Base-by-base conservation (phyloP, 805 yeast genomes). In the Candida hungchunana region DNA sequence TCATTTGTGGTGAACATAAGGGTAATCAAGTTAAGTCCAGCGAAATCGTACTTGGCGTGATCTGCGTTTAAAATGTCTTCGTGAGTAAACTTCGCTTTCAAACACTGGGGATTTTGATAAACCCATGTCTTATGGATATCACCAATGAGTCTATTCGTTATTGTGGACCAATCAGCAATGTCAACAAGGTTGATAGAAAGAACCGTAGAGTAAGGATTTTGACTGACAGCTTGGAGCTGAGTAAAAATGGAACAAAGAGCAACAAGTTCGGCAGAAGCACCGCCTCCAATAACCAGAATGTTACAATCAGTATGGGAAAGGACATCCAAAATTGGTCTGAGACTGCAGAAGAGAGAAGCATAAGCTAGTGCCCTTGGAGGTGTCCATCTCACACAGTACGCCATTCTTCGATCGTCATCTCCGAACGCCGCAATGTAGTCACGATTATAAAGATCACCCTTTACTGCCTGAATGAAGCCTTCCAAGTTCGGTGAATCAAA, bases 1-100 rank as follows among this genome's bases (percentile, higher is more conserved):
- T 87, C 96, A 59, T 87, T 88, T 2, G 96, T 85, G 5, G 96
- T 87, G 66, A 87, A 87, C 51, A 87, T 61, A 24, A 82, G 58
- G 0, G 96, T 85, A 29, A 87, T 74, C 34, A 85, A 58, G 49
- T 77, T 67, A 16, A 63, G 45, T 1, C 51, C 31, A 2, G 31
- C 34, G 20, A 70, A 50, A 4, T 51, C 36, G 16, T 61, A 34
- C 4, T 14, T 29, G 3, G 24, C 4, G 12, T 35, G 19, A 9
- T 56, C 50, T 47, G 54, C 48, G 7, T 53, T 45, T 18, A 73
- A 42, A 3, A 71, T 53, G 54, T 71, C 75, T 12, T 51, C 47
- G 7, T 62, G 38, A 1, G 46, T 26, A 34, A 65, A 71, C 5
- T 55, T 46, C 2, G 66, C 53, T 1, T 56, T 46, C 18, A 69